Evolutionary conservation across 2,329 filamentous ascomycete genomes (phyloP), one percentile per base, ranked within the genome.

Genomic region (Colletotrichum gigasporum): DNA sequence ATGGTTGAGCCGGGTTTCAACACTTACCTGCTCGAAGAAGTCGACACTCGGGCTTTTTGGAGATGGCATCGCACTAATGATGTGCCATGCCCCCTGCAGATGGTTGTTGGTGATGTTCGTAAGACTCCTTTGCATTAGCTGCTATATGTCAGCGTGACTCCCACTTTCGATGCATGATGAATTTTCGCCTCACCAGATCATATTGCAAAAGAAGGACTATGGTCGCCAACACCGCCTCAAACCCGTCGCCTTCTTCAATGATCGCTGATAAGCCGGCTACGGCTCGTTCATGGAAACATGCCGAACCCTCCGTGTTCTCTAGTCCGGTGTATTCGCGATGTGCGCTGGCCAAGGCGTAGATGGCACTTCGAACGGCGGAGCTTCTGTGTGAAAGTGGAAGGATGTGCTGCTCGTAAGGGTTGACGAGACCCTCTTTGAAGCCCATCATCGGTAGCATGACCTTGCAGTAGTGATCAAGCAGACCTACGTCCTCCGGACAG

Each of bases 161-260:
- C 10, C 32, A 6, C 8, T 14, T 3, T 4, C 7, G 4, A 22
- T 4, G 4, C 3, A 1, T 14, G 3, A 14, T 5, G 14, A 3
- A 4, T 39, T n/a, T n/a, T n/a, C n/a, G n/a, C n/a, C 65, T 37
- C 28, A 67, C 65, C 57, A 67, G 12, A 9, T 66, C 65, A 20
- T 67, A 67, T 41, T 67, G 57, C 6, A 66, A 32, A 2, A 67
- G 56, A 12, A 67, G 37, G 2, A 67, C 48, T 30, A 67, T 61
- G 2, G 63, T 57, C 3, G 63, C 63, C 11, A 67, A 20, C 1
- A 63, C 57, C 30, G 66, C 63, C 18, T 67, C 65, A 3, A 58
- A 50, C 2, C 53, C 63, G n/a, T 65, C 57, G 2, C 53, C 63
- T n/a, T 67, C 62, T n/a, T 63, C 55, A 16, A 66, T 52, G 1